phyloP scores from a whole-genome alignment of 2,329 filamentous ascomycete species.

The Elsinoe arachidis region DNA sequence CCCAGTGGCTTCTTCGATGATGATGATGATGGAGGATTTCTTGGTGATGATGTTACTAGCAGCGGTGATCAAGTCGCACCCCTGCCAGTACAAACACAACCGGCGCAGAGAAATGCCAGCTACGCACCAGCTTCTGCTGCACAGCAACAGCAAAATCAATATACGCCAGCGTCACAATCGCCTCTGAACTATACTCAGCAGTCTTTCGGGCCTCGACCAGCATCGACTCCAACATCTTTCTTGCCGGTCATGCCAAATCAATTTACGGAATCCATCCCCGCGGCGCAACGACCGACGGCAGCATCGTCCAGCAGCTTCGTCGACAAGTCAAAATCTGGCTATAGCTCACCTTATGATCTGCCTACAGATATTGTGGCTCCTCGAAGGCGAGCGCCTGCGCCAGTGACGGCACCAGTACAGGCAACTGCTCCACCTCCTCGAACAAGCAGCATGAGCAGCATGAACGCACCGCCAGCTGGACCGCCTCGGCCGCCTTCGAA shows the following conservation, averaged over 20 bases:
- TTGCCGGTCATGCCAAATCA: slow-evolving; percentile 5
- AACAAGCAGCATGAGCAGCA: slow-evolving; percentile 44
- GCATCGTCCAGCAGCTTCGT: slow-evolving; percentile 63
- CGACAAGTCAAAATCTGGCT: slow-evolving; percentile 83
- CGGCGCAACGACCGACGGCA: slow-evolving; percentile 11
- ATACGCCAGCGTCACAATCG: background rate
- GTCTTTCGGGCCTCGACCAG: slow-evolving; percentile 7
- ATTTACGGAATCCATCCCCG: background rate
- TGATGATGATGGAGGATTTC: slow-evolving; percentile 68
- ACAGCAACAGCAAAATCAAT: slow-evolving; percentile 5
- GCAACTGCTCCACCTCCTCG: slow-evolving; percentile 46
- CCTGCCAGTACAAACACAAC: background rate
- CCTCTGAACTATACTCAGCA: slow-evolving; percentile 2
- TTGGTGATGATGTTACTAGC: slow-evolving; percentile 52
- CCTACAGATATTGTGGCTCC: slow-evolving; percentile 77
- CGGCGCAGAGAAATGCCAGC: background rate
- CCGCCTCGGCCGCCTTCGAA: slow-evolving; percentile 20
- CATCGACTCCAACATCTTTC: slow-evolving; percentile 8
- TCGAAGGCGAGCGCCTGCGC: slow-evolving; percentile 46
- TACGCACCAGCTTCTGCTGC: background rate
- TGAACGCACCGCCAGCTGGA: slow-evolving; percentile 14
- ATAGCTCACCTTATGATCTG: slow-evolving; percentile 88
- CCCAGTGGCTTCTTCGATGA: slow-evolving; percentile 63
- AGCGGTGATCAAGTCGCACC: background rate
- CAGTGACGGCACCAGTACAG: slow-evolving; percentile 31